Evolutionary conservation across 805 yeast species (phyloP).

Genomic region (Clavispora carvajalis): DNA sequence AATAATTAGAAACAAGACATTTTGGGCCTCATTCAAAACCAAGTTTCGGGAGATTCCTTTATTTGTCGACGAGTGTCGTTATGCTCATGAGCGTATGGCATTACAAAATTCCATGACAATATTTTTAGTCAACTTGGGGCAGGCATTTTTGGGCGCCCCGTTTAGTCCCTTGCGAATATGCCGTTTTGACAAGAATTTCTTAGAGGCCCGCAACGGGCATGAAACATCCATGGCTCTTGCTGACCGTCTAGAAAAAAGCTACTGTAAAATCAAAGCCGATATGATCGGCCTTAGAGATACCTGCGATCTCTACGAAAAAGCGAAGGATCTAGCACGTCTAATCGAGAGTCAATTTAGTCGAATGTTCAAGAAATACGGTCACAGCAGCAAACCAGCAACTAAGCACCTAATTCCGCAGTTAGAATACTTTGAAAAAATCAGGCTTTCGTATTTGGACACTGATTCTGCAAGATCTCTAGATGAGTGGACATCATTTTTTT

Average conservation of each 20-base stretch:
- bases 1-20: background rate
- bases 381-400: background rate
- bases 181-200: background rate
- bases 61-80: background rate
- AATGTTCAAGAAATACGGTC: background rate
- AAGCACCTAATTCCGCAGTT: background rate
- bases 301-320: background rate
- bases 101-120: background rate
- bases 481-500: background rate
- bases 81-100: background rate
- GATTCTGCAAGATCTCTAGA: background rate
- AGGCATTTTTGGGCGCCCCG: background rate
- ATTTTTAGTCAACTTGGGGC: background rate
- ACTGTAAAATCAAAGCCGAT: background rate
- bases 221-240: background rate
- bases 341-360: background rate
- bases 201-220: background rate
- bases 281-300: background rate
- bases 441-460: background rate
- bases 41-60: background rate
- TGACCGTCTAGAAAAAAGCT: background rate
- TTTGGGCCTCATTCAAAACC: background rate
- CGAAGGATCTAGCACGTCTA: background rate
- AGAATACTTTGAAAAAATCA: background rate
- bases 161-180: background rate